phyloP scores from a whole-genome alignment of 2,329 filamentous ascomycete species.

The Bipolaris cookei region DNA sequence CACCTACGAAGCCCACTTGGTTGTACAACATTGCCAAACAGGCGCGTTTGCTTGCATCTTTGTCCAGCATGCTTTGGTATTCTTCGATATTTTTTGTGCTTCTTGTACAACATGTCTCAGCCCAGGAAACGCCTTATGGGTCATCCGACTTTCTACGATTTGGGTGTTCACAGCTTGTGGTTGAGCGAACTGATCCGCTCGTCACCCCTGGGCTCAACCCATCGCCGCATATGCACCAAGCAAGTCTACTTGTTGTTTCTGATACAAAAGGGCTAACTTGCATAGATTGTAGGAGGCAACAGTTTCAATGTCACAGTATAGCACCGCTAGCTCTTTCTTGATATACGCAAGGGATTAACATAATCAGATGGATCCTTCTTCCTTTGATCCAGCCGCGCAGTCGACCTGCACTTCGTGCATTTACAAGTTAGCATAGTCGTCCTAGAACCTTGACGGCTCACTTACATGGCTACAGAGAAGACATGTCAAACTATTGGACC shows the following conservation, averaged over 20 bases:
- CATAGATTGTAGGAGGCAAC: constrained; percentile 39
- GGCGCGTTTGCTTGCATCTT: not conserved
- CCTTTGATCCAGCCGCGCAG: constrained; percentile 3
- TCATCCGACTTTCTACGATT: constrained; percentile 24
- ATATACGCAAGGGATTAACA: not conserved
- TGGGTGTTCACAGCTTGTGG: constrained; percentile 36
- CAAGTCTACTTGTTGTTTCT: not conserved
- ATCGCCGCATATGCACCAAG: constrained; percentile 34
- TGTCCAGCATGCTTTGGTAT: not conserved
- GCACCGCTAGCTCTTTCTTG: not conserved
- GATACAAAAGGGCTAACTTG: not conserved
- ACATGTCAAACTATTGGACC: constrained; percentile 39
- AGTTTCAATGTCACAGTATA: constrained; percentile 34
- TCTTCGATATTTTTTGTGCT: not conserved
- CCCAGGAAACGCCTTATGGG: not conserved
- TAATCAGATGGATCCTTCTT: not conserved
- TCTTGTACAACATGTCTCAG: not conserved
- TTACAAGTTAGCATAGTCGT: constrained; percentile 17
- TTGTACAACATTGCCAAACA: not conserved
- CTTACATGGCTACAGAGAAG: not conserved
- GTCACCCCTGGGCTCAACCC: constrained; percentile 29
- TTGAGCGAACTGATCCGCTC: constrained; percentile 35
- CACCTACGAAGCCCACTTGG: not conserved
- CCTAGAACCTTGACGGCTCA: not conserved
- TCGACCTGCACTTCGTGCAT: constrained; percentile 41